These are phyloP conservation scores for Gyromitra esculenta DNA, from an alignment of 2,329 filamentous ascomycete species.

Conservation along the genomic window DNA sequence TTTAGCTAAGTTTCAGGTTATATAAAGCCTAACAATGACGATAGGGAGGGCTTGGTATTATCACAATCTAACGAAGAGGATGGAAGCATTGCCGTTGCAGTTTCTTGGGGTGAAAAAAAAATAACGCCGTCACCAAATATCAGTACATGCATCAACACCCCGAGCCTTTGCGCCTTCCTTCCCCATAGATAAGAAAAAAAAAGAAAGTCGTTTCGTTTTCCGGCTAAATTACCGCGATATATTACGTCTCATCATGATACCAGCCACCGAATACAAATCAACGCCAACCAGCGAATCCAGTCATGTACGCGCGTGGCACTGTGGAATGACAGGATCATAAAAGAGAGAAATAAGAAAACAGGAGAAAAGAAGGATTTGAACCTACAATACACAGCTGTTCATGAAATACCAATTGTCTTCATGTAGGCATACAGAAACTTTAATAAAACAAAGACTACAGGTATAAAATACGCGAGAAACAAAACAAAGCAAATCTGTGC, in stretches of 20 bases:
- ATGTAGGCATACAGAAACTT: slow-evolving; percentile 27
- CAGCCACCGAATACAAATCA: slow-evolving; percentile 13
- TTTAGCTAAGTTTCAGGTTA: background rate
- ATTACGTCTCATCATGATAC: slow-evolving; percentile 27
- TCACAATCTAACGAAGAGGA: background rate
- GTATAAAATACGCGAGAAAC: background rate
- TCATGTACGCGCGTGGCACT: slow-evolving; percentile 2
- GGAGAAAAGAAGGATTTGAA: background rate
- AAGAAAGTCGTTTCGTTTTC: slow-evolving; percentile 11
- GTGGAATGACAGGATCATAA: background rate
- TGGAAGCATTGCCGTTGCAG: background rate
- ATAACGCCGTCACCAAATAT: slow-evolving; percentile 16
- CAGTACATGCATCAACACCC: slow-evolving; percentile 23
- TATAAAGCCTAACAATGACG: background rate
- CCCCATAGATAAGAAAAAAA: slow-evolving; percentile 6
- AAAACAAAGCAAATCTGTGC: background rate
- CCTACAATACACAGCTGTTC: slow-evolving; percentile 32
- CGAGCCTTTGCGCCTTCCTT: slow-evolving; percentile 20
- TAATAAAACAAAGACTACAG: background rate
- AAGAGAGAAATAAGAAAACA: background rate
- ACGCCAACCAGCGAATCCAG: slow-evolving; percentile 8
- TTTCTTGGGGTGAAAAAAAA: background rate
- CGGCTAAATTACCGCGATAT: slow-evolving; percentile 18
- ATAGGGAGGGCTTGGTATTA: background rate
- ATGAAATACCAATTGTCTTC: slow-evolving; percentile 22